Evolutionary conservation across 257 asterid genomes (phyloP).

Genomic region (Scutellaria barbata): DNA sequence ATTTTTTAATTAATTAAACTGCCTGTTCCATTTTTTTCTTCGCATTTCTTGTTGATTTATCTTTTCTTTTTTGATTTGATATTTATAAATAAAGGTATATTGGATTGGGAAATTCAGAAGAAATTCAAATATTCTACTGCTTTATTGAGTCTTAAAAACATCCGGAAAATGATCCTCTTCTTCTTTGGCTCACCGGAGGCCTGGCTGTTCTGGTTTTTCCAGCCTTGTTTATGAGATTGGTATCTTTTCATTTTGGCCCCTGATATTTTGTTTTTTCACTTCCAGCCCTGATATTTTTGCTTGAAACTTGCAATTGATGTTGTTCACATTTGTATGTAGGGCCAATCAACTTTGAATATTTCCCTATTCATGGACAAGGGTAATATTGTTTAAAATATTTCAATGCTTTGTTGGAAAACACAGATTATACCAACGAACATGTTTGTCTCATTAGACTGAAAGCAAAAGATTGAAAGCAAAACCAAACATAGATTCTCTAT

Average conservation of each 20-base stretch:
- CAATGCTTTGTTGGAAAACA: neutral
- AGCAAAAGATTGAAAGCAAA: too few relatives aligned
- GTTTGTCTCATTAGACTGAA: too few relatives aligned
- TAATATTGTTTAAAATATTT: neutral
- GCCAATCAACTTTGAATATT: constrained; percentile 43
- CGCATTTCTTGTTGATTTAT: neutral
- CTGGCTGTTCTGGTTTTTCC: constrained; percentile 40
- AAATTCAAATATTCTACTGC: constrained; percentile 36
- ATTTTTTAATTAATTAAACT: too few relatives aligned
- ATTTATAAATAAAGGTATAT: constrained; percentile 15
- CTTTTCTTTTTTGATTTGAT: neutral
- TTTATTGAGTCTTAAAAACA: too few relatives aligned
- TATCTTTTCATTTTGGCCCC: neutral
- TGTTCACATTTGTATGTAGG: constrained; percentile 48
- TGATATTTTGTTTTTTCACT: too few relatives aligned
- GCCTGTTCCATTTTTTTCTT: neutral
- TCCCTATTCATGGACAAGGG: constrained; percentile 65
- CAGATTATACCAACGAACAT: too few relatives aligned
- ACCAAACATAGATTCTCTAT: too few relatives aligned
- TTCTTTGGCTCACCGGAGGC: constrained; percentile 44
- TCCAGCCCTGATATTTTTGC: too few relatives aligned
- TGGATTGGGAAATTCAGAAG: too few relatives aligned
- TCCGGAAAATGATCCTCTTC: too few relatives aligned
- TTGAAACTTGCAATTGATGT: neutral
- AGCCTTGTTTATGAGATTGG: constrained; percentile 38